A percentile compares a stretch with the other conserved stretches of the same genome.
Evolutionary conservation across 106 monocot species (phyloP).

Genomic region (Allium fistulosum): DNA sequence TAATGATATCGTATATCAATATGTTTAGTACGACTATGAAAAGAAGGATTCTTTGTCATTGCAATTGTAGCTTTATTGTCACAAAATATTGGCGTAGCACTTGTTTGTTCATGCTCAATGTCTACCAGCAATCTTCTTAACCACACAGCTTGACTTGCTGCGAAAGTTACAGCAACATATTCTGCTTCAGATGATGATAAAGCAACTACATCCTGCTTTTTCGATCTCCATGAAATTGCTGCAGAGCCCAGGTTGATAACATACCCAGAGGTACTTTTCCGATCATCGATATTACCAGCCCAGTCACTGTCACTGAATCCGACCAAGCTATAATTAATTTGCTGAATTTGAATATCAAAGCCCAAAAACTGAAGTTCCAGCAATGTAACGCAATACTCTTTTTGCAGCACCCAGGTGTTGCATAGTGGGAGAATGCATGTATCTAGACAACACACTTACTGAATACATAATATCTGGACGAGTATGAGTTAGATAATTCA

Average conservation of each 20-base stretch:
- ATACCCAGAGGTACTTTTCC: background rate
- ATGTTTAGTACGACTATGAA: too few species aligned
- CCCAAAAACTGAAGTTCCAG: background rate
- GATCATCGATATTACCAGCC: slow-evolving; percentile 4
- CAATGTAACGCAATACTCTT: background rate
- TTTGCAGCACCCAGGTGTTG: slow-evolving; percentile 2
- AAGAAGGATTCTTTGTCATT: too few species aligned
- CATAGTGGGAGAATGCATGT: background rate
- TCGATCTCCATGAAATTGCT: background rate
- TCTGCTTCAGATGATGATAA: background rate
- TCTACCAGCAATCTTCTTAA: background rate
- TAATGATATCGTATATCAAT: too few species aligned
- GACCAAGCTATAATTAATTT: too few species aligned
- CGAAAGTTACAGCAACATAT: background rate
- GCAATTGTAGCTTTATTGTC: too few species aligned
- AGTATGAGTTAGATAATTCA: slow-evolving; percentile 3
- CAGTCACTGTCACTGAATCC: slow-evolving; percentile 12
- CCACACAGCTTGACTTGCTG: background rate
- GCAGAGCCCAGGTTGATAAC: too few species aligned
- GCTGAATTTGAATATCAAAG: background rate
- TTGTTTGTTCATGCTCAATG: too few species aligned
- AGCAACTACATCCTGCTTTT: background rate
- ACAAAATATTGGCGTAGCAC: too few species aligned
- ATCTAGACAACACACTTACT: background rate
- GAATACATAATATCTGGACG: background rate